phyloP scores from a whole-genome alignment of 1,284 basidiomycete genomes.

The Puccinia triticina region DNA sequence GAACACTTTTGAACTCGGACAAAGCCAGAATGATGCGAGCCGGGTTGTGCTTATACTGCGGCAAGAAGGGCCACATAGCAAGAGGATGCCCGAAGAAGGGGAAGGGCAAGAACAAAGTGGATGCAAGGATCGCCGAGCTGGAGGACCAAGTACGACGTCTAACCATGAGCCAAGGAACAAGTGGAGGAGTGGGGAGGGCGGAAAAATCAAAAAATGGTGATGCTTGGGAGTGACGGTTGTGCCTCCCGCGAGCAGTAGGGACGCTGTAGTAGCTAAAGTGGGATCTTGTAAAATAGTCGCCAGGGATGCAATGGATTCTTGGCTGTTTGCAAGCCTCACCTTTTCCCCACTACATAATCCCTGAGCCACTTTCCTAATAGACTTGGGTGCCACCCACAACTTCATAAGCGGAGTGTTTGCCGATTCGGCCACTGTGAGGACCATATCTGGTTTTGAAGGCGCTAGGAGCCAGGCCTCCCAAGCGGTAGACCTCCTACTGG shows the following conservation, averaged over 20 bases:
- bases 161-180: too few relatives aligned
- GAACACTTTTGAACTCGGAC: not conserved
- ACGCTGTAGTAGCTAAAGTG: not conserved
- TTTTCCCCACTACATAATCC: not conserved
- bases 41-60: not conserved
- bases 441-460: conserved; percentile 8
- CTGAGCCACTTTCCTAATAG: not conserved
- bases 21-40: not conserved
- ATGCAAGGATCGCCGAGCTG: too few relatives aligned
- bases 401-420: not conserved
- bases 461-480: not conserved
- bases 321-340: not conserved
- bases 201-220: not conserved
- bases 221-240: too few relatives aligned
- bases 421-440: not conserved
- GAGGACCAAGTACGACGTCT: not conserved
- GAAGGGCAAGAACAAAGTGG: too few relatives aligned
- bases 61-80: not conserved
- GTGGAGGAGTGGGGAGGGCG: too few relatives aligned
- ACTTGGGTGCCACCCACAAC: not conserved
- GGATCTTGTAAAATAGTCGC: too few relatives aligned
- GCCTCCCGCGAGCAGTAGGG: too few relatives aligned
- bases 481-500: not conserved
- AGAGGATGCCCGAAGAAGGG: not conserved
- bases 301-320: not conserved